Evolutionary conservation across 768 basidiomycete genomes (phyloP).

Genomic region (Phlebiopsis flavidoalba): DNA sequence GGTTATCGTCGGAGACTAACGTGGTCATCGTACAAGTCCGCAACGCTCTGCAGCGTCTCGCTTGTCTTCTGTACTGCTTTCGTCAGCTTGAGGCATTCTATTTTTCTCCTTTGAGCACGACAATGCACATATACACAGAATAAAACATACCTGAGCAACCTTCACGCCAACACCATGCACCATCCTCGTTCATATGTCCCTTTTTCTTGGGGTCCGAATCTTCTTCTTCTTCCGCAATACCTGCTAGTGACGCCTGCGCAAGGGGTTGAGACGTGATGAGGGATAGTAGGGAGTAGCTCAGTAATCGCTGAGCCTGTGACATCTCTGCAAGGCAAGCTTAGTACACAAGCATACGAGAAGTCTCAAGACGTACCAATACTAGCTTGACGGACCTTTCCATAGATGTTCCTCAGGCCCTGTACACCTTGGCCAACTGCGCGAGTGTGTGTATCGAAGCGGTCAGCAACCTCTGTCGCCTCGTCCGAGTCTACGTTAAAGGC

Average conservation of each 20-base stretch:
- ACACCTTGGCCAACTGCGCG: conserved; percentile 65
- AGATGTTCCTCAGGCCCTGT: conserved; percentile 58
- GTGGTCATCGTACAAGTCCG: conserved; percentile 76
- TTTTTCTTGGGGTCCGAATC: conserved; percentile 32
- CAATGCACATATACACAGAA: neutral
- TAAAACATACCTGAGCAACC: conserved; percentile 53
- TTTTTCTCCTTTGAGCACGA: neutral
- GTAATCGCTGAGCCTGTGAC: conserved; percentile 67
- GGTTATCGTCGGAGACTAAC: conserved; percentile 32
- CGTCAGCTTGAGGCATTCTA: conserved; percentile 74
- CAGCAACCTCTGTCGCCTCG: conserved; percentile 55
- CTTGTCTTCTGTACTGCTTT: conserved; percentile 74
- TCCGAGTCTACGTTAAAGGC: conserved; percentile 77
- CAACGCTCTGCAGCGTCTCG: conserved; percentile 68
- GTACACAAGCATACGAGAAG: neutral
- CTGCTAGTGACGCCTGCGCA: conserved; percentile 34
- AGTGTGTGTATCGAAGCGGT: conserved; percentile 62
- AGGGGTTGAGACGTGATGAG: conserved; percentile 68
- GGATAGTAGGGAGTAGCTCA: conserved; percentile 70
- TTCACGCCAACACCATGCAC: conserved; percentile 88
- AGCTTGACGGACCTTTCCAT: conserved; percentile 58
- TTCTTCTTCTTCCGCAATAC: conserved; percentile 40
- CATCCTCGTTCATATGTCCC: conserved; percentile 62
- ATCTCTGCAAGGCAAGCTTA: conserved; percentile 46
- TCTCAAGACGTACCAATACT: conserved; percentile 48